These are phyloP conservation scores for Hygrophorus russula DNA, from an alignment of 768 basidiomycete species.

Conservation along the genomic window DNA sequence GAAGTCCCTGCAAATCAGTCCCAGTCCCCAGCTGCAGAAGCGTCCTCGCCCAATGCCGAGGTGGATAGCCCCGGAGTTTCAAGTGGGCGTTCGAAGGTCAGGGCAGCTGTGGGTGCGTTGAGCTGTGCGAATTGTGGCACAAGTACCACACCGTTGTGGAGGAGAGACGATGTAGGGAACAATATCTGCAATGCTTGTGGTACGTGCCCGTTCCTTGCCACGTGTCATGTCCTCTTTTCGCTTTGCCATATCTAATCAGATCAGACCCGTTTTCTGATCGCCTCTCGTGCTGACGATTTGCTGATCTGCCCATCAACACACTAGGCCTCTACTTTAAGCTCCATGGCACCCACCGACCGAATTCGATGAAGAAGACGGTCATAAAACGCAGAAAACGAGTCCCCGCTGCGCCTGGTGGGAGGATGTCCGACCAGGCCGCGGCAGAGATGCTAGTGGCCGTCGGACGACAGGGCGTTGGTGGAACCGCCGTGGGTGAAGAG, in stretches of 20 bases:
- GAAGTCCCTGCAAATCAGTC: slow-evolving; percentile 9
- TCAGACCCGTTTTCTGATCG: neutral
- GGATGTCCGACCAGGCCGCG: slow-evolving; percentile 75
- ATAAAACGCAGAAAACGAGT: slow-evolving; percentile 98
- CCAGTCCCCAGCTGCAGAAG: slow-evolving; percentile 18
- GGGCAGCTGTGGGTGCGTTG: slow-evolving; percentile 54
- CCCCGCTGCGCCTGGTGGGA: slow-evolving; percentile 65
- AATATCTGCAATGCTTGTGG: slow-evolving; percentile 95
- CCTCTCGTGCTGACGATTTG: slow-evolving; percentile 5
- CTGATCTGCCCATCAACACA: slow-evolving; percentile 11
- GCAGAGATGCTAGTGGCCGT: slow-evolving; percentile 84
- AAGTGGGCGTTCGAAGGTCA: slow-evolving; percentile 19
- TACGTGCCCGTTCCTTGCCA: slow-evolving; percentile 31
- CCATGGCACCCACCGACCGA: slow-evolving; percentile 93
- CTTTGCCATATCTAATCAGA: slow-evolving; percentile 8
- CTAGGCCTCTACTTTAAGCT: slow-evolving; percentile 96
- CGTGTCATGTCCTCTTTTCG: neutral
- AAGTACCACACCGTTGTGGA: slow-evolving; percentile 83
- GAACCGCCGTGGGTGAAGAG: slow-evolving; percentile 20
- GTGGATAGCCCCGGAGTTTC: slow-evolving; percentile 18
- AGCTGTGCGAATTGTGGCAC: slow-evolving; percentile 86
- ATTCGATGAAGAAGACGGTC: slow-evolving; percentile 98
- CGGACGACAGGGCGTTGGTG: slow-evolving; percentile 36
- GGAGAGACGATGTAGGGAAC: slow-evolving; percentile 82
- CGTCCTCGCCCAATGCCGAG: slow-evolving; percentile 19